Evolutionary conservation across 116 monocot genomes (phyloP).

Genomic region (Papilionanthe hybrid): DNA sequence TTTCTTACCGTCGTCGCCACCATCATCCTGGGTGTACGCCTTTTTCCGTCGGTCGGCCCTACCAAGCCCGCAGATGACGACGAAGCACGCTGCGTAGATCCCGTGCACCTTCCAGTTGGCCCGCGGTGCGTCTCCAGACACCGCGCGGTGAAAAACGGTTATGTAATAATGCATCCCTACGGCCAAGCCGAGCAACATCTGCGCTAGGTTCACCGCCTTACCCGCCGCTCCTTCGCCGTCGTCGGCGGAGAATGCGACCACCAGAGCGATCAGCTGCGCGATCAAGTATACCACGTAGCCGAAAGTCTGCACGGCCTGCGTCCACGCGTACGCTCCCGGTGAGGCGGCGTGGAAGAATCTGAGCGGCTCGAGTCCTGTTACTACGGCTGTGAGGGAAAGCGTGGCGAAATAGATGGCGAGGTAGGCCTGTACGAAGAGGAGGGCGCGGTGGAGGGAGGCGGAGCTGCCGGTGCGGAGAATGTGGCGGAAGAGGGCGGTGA

Average conservation of each 20-base stretch:
- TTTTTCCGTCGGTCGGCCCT: constrained; percentile 65
- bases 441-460: constrained; percentile 44
- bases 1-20: constrained; percentile 52
- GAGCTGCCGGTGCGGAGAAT: constrained; percentile 30
- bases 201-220: constrained; percentile 38
- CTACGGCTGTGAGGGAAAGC: constrained; percentile 54
- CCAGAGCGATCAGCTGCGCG: constrained; percentile 45
- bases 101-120: constrained; percentile 72
- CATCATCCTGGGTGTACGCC: constrained; percentile 26
- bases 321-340: constrained; percentile 52
- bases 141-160: constrained; percentile 80
- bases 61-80: constrained; percentile 50
- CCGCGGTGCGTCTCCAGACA: constrained; percentile 56
- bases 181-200: constrained; percentile 59
- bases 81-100: constrained; percentile 64
- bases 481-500: constrained; percentile 38
- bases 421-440: constrained; percentile 64
- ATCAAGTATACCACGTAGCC: constrained; percentile 57
- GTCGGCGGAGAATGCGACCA: constrained; percentile 35
- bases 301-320: constrained; percentile 68
- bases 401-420: constrained; percentile 81
- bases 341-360: constrained; percentile 68
- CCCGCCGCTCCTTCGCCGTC: constrained; percentile 5
- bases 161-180: constrained; percentile 86
- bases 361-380: constrained; percentile 75